phyloP scores from a whole-genome alignment of 2,329 filamentous ascomycete species.

The Nannizziopsis barbatae region DNA sequence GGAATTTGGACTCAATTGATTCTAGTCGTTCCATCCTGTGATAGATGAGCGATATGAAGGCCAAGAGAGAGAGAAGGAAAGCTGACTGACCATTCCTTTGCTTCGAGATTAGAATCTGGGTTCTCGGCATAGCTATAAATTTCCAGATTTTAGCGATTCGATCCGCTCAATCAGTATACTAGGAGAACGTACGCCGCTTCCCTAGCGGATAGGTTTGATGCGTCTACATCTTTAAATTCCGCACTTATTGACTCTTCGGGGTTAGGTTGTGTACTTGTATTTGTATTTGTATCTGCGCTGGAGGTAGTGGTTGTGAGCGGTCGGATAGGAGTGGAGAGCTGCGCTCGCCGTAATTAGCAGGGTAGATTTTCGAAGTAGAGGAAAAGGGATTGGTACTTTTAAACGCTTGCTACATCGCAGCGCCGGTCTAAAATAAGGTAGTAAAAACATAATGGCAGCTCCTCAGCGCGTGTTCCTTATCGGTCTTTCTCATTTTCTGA shows the following conservation, averaged over 20 bases:
- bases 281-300: neutral
- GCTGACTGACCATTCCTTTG: slow-evolving; percentile 6
- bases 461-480: neutral
- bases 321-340: slow-evolving; percentile 9
- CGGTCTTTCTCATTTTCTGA: neutral
- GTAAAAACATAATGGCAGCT: slow-evolving; percentile 13
- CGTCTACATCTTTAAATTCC: neutral
- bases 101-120: slow-evolving; percentile 3
- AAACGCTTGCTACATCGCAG: slow-evolving; percentile 12
- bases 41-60: no score
- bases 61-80: no score
- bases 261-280: no score
- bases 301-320: slow-evolving; percentile 6
- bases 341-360: neutral
- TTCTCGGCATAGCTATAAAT: slow-evolving; percentile 2
- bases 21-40: slow-evolving; percentile 30
- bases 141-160: neutral
- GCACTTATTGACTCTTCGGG: neutral
- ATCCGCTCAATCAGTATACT: neutral
- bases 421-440: slow-evolving; percentile 13
- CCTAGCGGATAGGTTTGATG: neutral
- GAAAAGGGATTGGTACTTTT: slow-evolving; percentile 4
- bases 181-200: neutral
- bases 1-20: slow-evolving; percentile 31
- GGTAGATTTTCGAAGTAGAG: neutral